A percentile compares a stretch with the other conserved stretches of the same genome.
These are phyloP conservation scores for Fraxinus pennsylvanica DNA, from an alignment of 257 asterid genomes.

Conservation along the genomic window DNA sequence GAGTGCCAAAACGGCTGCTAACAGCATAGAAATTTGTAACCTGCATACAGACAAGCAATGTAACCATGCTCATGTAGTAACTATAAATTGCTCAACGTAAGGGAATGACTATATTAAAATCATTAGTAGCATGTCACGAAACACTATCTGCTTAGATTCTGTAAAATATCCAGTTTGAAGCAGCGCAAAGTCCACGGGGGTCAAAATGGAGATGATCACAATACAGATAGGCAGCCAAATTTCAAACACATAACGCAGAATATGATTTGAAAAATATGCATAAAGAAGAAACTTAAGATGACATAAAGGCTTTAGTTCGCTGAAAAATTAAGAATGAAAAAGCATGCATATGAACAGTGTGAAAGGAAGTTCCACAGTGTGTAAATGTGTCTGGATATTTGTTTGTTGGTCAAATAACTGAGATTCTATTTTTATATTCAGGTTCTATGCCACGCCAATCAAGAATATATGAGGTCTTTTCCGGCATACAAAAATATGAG, in stretches of 20 bases:
- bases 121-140: background rate
- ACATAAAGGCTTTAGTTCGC: background rate
- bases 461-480: background rate
- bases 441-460: background rate
- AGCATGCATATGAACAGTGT: background rate
- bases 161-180: background rate
- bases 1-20: conserved; percentile 97
- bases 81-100: background rate
- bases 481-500: background rate
- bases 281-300: background rate
- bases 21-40: conserved; percentile 94
- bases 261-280: conserved; percentile 13
- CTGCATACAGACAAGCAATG: conserved; percentile 38
- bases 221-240: background rate
- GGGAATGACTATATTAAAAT: background rate
- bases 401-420: background rate
- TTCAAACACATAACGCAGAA: background rate
- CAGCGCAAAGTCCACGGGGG: background rate
- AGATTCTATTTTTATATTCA: background rate
- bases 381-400: background rate
- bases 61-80: background rate
- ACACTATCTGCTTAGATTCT: background rate
- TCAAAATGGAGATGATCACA: background rate
- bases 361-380: background rate
- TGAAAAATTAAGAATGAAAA: background rate